These are phyloP conservation scores for Dendrostoma leiphaemia DNA, from an alignment of 2,329 filamentous ascomycete genomes.

Conservation along the genomic window DNA sequence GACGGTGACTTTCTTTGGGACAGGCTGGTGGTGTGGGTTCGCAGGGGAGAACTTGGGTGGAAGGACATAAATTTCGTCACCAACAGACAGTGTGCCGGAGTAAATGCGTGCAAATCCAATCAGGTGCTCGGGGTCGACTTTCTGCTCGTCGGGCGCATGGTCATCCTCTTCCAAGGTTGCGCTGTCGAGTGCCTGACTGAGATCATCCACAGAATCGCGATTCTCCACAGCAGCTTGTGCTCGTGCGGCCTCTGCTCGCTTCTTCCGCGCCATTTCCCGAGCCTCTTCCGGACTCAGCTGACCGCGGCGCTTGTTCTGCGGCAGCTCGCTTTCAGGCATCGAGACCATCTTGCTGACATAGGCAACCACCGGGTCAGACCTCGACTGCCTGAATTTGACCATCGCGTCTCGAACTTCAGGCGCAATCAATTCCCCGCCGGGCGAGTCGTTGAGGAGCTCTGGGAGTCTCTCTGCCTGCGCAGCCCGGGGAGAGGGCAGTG, in stretches of 20 bases:
- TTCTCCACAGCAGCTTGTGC: conserved; percentile 61
- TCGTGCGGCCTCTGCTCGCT: conserved; percentile 82
- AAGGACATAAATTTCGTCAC: conserved; percentile 87
- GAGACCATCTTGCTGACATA: conserved; percentile 99
- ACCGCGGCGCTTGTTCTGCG: conserved; percentile 76
- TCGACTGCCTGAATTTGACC: conserved; percentile 69
- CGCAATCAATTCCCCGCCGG: conserved; percentile 71
- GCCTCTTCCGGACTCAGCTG: conserved; percentile 87
- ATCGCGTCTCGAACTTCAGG: conserved; percentile 74
- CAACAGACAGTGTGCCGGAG: conserved; percentile 84
- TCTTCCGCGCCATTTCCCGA: conserved; percentile 79
- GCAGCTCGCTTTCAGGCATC: conserved; percentile 86
- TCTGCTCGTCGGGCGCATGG: conserved; percentile 40
- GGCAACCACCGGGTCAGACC: conserved; percentile 77
- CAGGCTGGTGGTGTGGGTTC: conserved; percentile 66
- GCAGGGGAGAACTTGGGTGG: conserved; percentile 91
- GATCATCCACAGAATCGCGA: conserved; percentile 48
- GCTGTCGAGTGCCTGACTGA: conserved; percentile 60
- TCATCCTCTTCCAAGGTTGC: conserved; percentile 55
- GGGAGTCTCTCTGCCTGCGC: conserved; percentile 82
- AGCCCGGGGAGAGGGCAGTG: conserved; percentile 76
- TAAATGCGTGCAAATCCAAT: conserved; percentile 95
- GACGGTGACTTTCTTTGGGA: conserved; percentile 79
- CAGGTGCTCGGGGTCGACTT: conserved; percentile 77
- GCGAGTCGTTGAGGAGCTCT: conserved; percentile 74